Evolutionary conservation across 805 yeast genomes (phyloP).

Genomic region (Crinitomyces ghanaensis): DNA sequence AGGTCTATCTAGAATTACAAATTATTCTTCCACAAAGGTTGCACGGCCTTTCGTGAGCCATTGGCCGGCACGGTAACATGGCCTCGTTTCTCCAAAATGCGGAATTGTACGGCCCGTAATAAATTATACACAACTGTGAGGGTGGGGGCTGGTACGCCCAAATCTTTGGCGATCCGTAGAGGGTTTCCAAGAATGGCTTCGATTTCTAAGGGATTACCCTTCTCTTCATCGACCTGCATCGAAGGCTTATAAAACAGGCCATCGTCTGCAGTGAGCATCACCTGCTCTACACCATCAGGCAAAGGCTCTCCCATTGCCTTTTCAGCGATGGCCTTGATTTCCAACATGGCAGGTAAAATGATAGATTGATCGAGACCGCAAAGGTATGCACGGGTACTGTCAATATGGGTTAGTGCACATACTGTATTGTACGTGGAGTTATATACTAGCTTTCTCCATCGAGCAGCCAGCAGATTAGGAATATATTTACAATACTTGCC

Average conservation of each 20-base stretch:
- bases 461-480: slow-evolving; percentile 36
- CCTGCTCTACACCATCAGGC: slow-evolving; percentile 37
- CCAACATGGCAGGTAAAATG: slow-evolving; percentile 54
- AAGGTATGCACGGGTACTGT: slow-evolving; percentile 42
- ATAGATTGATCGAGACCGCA: slow-evolving; percentile 34
- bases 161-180: slow-evolving; percentile 37
- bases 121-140: slow-evolving; percentile 47
- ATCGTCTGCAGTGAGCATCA: slow-evolving; percentile 47
- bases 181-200: slow-evolving; percentile 66
- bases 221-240: slow-evolving; percentile 57
- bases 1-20: neutral
- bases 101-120: slow-evolving; percentile 49
- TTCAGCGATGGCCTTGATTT: slow-evolving; percentile 52
- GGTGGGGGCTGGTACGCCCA: slow-evolving; percentile 45
- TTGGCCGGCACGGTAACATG: slow-evolving; percentile 31
- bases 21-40: slow-evolving; percentile 4
- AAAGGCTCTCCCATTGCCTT: slow-evolving; percentile 43
- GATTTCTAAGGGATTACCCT: slow-evolving; percentile 57
- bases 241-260: slow-evolving; percentile 55
- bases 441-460: slow-evolving; percentile 62
- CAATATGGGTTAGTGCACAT: slow-evolving; percentile 47
- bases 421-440: slow-evolving; percentile 57
- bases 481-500: slow-evolving; percentile 32
- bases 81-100: slow-evolving; percentile 47
- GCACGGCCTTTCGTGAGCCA: slow-evolving; percentile 6